Percentiles rank a stretch among this genome's conserved stretches.
These are phyloP conservation scores for Aspergillus cristatus DNA, from an alignment of 495 filamentous ascomycete species.

Conservation along the genomic window DNA sequence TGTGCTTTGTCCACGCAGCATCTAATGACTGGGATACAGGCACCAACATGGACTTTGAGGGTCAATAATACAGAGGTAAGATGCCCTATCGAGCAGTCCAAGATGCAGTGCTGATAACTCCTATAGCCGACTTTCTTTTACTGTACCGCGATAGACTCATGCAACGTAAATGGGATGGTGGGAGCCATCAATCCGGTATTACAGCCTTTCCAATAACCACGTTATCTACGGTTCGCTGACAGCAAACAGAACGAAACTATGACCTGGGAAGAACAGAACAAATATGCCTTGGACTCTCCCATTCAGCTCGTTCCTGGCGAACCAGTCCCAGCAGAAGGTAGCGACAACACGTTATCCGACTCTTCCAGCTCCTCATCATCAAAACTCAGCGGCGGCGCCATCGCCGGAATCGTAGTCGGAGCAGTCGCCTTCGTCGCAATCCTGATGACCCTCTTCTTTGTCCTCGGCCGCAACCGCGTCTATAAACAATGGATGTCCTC, in stretches of 20 bases:
- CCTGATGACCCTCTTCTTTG: slow-evolving; percentile 28
- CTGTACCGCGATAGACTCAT: slow-evolving; percentile 32
- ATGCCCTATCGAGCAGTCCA: not conserved
- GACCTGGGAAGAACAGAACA: slow-evolving; percentile 25
- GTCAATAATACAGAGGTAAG: slow-evolving; percentile 28
- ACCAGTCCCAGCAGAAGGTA: slow-evolving; percentile 26
- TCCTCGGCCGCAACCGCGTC: slow-evolving; percentile 28
- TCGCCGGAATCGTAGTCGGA: slow-evolving; percentile 31
- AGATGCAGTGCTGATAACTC: slow-evolving; percentile 1
- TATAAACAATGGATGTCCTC: slow-evolving; percentile 31
- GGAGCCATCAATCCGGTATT: slow-evolving; percentile 32
- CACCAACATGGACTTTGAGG: slow-evolving; percentile 27
- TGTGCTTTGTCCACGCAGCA: not conserved
- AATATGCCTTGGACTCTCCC: slow-evolving; percentile 20
- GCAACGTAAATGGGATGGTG: slow-evolving; percentile 32
- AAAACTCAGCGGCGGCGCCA: slow-evolving; percentile 23
- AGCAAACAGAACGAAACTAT: slow-evolving; percentile 20
- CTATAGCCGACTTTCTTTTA: slow-evolving; percentile 31
- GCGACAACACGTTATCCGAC: slow-evolving; percentile 3
- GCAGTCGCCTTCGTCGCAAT: slow-evolving; percentile 21
- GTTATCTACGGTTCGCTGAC: not conserved
- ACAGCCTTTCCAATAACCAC: not conserved
- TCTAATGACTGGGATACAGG: slow-evolving; percentile 1
- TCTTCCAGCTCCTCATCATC: slow-evolving; percentile 5
- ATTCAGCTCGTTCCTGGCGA: slow-evolving; percentile 35